Conservation (phyloP, 2,329 filamentous ascomycete genomes). For the Phaeosphaeriaceae sp. region DNA sequence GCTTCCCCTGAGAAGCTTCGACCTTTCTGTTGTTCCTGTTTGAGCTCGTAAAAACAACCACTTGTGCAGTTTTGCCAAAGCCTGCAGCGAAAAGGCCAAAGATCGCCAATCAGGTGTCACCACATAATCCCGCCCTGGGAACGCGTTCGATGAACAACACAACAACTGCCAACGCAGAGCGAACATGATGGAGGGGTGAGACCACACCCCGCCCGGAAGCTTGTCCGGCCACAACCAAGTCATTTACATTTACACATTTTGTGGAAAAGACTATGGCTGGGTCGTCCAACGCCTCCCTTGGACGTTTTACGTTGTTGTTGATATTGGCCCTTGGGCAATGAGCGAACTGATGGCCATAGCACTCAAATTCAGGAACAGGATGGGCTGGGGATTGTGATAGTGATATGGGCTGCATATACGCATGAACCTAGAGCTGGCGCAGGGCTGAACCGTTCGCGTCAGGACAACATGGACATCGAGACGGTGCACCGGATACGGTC, state of each 20-base stretch:
- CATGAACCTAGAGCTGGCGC: conserved; percentile 23
- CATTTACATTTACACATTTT: not conserved
- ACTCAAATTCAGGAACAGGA: conserved; percentile 31
- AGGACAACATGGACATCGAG: conserved; percentile 16
- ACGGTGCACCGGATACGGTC: conserved; percentile 1
- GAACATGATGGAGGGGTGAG: too few species aligned
- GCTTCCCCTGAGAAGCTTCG: too few species aligned
- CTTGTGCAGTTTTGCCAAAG: too few species aligned
- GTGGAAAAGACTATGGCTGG: conserved; percentile 2
- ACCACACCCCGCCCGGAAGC: too few species aligned
- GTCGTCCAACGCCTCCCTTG: conserved; percentile 11
- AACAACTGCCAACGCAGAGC: too few species aligned
- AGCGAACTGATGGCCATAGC: conserved; percentile 37
- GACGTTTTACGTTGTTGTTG: conserved; percentile 19
- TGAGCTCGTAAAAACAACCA: too few species aligned
- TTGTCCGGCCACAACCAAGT: too few species aligned
- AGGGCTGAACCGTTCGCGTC: conserved; percentile 36
- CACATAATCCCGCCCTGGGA: too few species aligned
- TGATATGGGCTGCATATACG: conserved; percentile 35
- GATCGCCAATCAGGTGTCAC: too few species aligned
- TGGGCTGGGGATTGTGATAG: conserved; percentile 21
- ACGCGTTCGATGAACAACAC: too few species aligned
- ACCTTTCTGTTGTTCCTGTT: too few species aligned
- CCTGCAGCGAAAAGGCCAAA: too few species aligned
- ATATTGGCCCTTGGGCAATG: conserved; percentile 13